Percentiles rank a stretch among this genome's conserved stretches.
phyloP scores from a whole-genome alignment of 352 stramenopile genomes.

The Phytophthora agathidicida region DNA sequence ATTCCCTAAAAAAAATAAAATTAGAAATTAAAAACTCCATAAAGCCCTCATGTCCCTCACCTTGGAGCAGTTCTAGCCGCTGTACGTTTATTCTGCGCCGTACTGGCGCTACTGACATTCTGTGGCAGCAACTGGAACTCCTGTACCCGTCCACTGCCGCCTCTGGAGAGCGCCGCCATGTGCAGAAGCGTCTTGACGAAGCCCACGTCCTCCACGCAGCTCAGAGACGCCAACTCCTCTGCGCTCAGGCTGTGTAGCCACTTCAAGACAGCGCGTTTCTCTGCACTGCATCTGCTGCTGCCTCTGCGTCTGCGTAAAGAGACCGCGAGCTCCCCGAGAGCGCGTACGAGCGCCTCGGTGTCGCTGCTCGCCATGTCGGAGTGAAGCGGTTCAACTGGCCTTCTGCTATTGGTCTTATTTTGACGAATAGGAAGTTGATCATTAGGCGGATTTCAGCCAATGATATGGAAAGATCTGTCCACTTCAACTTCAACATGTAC shows the following conservation, averaged over 20 bases:
- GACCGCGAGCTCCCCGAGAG: conserved; percentile 65
- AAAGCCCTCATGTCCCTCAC: conserved; percentile 10
- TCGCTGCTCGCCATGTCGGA: conserved; percentile 25
- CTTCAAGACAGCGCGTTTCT: conserved; percentile 48
- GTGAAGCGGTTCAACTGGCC: conserved; percentile 24
- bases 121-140: conserved; percentile 65
- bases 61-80: conserved; percentile 11
- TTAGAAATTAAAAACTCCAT: neutral
- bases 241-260: conserved; percentile 55
- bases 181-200: conserved; percentile 85
- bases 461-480: too few relatives aligned
- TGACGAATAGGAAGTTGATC: conserved; percentile 7
- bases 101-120: neutral
- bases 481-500: conserved; percentile 5
- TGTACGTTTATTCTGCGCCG: conserved; percentile 12
- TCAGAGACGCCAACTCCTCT: conserved; percentile 64
- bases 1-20: conserved; percentile 46
- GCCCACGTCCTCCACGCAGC: conserved; percentile 59
- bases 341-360: conserved; percentile 43
- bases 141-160: conserved; percentile 21
- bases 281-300: conserved; percentile 13
- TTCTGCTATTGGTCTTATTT: conserved; percentile 7
- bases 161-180: conserved; percentile 50
- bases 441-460: conserved; percentile 9
- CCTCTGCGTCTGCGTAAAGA: conserved; percentile 33